phyloP scores from a whole-genome alignment of 148 eudicot genomes.

The Nepenthes mirabilis region DNA sequence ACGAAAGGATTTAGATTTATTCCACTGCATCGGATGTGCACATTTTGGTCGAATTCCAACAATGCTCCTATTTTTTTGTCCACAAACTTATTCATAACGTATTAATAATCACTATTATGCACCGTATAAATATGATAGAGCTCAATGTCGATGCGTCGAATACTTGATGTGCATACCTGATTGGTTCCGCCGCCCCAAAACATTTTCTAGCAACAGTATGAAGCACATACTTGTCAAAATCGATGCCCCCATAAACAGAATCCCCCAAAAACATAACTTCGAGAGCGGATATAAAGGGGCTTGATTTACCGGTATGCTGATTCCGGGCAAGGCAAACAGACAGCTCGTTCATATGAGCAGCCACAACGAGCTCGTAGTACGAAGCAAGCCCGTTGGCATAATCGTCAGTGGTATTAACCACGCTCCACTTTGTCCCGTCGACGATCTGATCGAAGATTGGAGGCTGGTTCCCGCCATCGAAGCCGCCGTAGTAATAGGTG shows the following conservation, averaged over 20 bases:
- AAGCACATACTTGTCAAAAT: constrained; percentile 40
- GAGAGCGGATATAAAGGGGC: constrained; percentile 58
- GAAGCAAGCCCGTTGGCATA: constrained; percentile 48
- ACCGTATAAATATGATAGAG: too few relatives aligned
- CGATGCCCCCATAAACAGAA: constrained; percentile 50
- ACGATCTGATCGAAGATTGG: constrained; percentile 80
- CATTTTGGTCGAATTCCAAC: too few relatives aligned
- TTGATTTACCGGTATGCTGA: constrained; percentile 19
- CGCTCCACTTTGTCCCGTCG: constrained; percentile 66
- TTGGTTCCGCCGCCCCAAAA: constrained; percentile 21
- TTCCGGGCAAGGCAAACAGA: constrained; percentile 60
- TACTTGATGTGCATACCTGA: background rate
- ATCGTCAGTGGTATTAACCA: constrained; percentile 65
- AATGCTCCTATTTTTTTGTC: too few relatives aligned
- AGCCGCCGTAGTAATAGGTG: constrained; percentile 64
- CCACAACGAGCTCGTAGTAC: constrained; percentile 53
- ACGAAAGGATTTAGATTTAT: too few relatives aligned
- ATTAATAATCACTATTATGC: too few relatives aligned
- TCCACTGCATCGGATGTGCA: too few relatives aligned
- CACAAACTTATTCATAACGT: too few relatives aligned
- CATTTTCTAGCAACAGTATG: constrained; percentile 47
- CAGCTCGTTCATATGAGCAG: constrained; percentile 25
- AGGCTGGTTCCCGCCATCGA: constrained; percentile 60
- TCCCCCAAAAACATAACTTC: constrained; percentile 41
- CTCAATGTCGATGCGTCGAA: too few relatives aligned